phyloP scores from a whole-genome alignment of 2,329 filamentous ascomycete species.

The Colletotrichum somersetense region DNA sequence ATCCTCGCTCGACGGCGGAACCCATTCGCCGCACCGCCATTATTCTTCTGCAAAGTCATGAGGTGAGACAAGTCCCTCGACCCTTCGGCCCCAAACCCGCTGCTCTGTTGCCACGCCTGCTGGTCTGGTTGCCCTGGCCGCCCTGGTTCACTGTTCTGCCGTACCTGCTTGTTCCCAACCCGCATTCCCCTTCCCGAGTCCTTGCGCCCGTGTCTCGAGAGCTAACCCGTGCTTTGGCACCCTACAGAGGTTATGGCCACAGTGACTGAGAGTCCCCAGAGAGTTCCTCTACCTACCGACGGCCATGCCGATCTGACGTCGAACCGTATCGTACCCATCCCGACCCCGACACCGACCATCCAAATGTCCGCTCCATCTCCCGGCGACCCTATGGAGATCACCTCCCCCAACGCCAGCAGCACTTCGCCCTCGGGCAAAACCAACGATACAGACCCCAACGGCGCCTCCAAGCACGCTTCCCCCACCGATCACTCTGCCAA shows the following conservation, averaged over 20 bases:
- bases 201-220: conserved; percentile 36
- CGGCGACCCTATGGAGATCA: conserved; percentile 73
- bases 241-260: conserved; percentile 64
- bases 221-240: conserved; percentile 42
- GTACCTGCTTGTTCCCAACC: conserved; percentile 13
- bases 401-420: conserved; percentile 59
- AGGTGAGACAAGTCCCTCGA: conserved; percentile 39
- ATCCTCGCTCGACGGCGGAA: conserved; percentile 10
- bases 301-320: conserved; percentile 61
- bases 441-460: conserved; percentile 46
- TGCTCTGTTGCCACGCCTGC: conserved; percentile 30
- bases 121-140: conserved; percentile 29
- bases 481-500: conserved; percentile 54
- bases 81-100: conserved; percentile 13
- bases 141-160: conserved; percentile 35
- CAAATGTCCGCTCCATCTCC: conserved; percentile 70
- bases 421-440: conserved; percentile 33
- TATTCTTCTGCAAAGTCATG: conserved; percentile 36
- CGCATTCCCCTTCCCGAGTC: conserved; percentile 30
- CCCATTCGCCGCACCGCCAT: conserved; percentile 14
- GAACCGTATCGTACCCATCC: conserved; percentile 63
- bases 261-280: conserved; percentile 64
- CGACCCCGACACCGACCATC: conserved; percentile 68
- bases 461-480: conserved; percentile 52
- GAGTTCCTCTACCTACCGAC: conserved; percentile 56